Evolutionary conservation across 2,329 filamentous ascomycete genomes (phyloP).

Genomic region (Fusarium nurragi): DNA sequence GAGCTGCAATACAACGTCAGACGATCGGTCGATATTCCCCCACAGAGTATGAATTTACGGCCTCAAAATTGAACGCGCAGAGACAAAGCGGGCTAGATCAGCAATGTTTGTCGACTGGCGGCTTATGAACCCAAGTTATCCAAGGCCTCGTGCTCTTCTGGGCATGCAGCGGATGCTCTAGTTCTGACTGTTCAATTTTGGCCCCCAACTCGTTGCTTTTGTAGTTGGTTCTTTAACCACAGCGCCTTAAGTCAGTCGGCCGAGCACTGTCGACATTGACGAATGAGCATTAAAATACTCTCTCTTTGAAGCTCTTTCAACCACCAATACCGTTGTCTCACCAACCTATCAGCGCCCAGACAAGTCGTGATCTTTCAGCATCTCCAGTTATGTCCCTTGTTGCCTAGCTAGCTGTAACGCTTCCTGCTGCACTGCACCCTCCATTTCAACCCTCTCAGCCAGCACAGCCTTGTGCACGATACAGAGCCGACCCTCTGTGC

Average conservation of each 20-base stretch:
- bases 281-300: background rate
- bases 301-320: constrained; percentile 5
- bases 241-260: background rate
- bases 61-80: constrained; percentile 17
- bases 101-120: background rate
- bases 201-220: constrained; percentile 26
- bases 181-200: constrained; percentile 10
- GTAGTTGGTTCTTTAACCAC: background rate
- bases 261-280: background rate
- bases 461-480: constrained; percentile 20
- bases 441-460: constrained; percentile 4
- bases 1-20: constrained; percentile 31
- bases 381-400: constrained; percentile 11
- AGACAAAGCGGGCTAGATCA: background rate
- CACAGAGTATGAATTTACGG: background rate
- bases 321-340: background rate
- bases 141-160: background rate
- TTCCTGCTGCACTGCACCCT: constrained; percentile 24
- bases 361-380: background rate
- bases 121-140: constrained; percentile 10
- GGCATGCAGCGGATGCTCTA: constrained; percentile 13
- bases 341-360: background rate
- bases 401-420: constrained; percentile 19
- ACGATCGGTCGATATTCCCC: constrained; percentile 8
- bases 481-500: constrained; percentile 10